Conservation (phyloP, 2,329 filamentous ascomycete species). For the Curvularia sp. region DNA sequence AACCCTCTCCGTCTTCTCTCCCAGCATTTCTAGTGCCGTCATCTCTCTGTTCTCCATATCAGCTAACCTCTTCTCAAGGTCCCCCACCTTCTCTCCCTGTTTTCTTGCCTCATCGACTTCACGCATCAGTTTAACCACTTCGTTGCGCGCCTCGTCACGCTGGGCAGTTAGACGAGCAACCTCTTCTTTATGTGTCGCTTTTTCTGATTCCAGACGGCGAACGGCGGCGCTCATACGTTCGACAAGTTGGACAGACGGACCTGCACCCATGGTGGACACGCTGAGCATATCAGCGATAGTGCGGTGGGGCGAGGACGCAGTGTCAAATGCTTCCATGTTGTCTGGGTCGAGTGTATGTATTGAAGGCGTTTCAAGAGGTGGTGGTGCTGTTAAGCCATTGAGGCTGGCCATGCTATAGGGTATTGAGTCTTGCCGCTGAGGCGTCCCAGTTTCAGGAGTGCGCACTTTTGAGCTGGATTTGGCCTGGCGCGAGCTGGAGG, state of each 20-base stretch:
- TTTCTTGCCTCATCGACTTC: conserved; percentile 76
- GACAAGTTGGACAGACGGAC: conserved; percentile 91
- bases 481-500: conserved; percentile 43
- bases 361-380: conserved; percentile 54
- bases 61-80: conserved; percentile 71
- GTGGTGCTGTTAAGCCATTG: conserved; percentile 41
- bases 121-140: conserved; percentile 89
- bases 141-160: conserved; percentile 86
- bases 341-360: conserved; percentile 52
- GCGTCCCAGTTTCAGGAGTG: conserved; percentile 48
- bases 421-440: conserved; percentile 46
- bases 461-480: conserved; percentile 37
- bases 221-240: conserved; percentile 96
- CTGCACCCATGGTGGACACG: conserved; percentile 86
- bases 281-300: conserved; percentile 78
- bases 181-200: conserved; percentile 87
- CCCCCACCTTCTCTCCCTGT: conserved; percentile 65
- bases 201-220: conserved; percentile 87
- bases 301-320: conserved; percentile 68
- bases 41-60: conserved; percentile 81
- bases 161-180: conserved; percentile 80
- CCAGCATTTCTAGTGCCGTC: conserved; percentile 90
- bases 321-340: conserved; percentile 61
- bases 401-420: conserved; percentile 42
- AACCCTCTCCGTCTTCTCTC: conserved; percentile 94